Conservation (phyloP, 805 yeast genomes). For the Naumovozyma castellii region DNA sequence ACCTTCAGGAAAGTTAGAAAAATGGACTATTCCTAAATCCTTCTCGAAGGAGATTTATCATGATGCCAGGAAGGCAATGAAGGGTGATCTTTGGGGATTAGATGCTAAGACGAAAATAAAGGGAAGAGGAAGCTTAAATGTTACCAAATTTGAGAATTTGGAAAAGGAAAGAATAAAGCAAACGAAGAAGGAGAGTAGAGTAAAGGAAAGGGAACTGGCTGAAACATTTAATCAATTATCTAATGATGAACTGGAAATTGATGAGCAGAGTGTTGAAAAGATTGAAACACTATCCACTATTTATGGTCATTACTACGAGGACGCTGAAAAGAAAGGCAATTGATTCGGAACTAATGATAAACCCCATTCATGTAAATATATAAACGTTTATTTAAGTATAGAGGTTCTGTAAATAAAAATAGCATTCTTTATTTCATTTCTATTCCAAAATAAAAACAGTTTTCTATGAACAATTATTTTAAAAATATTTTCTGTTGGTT, state of each 20-base stretch:
- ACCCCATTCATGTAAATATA: slow-evolving; percentile 1
- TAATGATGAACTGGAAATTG: slow-evolving; percentile 1
- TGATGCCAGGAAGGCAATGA: slow-evolving; percentile 78
- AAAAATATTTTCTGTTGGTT: too few relatives aligned
- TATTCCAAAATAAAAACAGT: too few relatives aligned
- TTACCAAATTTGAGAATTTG: slow-evolving; percentile 18
- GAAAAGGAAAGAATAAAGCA: slow-evolving; percentile 19
- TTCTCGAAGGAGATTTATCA: slow-evolving; percentile 66
- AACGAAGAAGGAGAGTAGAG: slow-evolving; percentile 12
- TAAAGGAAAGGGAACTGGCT: slow-evolving; percentile 13
- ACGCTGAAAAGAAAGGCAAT: slow-evolving; percentile 1
- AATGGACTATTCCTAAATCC: slow-evolving; percentile 80
- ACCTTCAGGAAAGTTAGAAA: slow-evolving; percentile 69
- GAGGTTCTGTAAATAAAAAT: too few relatives aligned
- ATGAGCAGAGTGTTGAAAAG: background rate
- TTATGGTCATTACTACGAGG: slow-evolving; percentile 7
- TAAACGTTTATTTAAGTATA: too few relatives aligned
- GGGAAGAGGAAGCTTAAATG: slow-evolving; percentile 21
- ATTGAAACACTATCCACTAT: slow-evolving; percentile 6
- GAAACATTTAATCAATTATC: slow-evolving; percentile 13
- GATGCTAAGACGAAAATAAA: slow-evolving; percentile 46
- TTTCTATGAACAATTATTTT: too few relatives aligned
- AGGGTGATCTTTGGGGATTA: slow-evolving; percentile 83
- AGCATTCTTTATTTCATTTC: too few relatives aligned
- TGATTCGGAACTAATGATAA: background rate